phyloP scores from a whole-genome alignment of 2,329 filamentous ascomycete genomes.

The Diaporthe longicolla region DNA sequence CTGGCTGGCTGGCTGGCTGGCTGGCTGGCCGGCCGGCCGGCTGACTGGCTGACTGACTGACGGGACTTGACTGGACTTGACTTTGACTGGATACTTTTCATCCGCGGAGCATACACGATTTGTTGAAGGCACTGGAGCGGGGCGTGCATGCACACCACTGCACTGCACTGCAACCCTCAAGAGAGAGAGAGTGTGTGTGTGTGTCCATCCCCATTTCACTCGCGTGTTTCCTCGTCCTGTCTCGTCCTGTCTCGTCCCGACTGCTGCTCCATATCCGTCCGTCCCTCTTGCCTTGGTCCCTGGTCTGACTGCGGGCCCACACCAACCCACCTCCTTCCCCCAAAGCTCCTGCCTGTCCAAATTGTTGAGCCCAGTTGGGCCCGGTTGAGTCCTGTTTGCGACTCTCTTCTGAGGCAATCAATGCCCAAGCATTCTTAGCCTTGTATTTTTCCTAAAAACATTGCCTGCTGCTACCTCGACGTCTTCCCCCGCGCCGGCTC shows the following conservation, averaged over 20 bases:
- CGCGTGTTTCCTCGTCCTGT: conserved; percentile 3
- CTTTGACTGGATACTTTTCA: conserved; percentile 1
- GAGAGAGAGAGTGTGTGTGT: not conserved
- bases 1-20: not conserved
- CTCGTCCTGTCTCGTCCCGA: not conserved
- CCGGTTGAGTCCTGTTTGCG: not conserved
- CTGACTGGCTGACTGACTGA: not conserved
- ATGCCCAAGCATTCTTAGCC: not conserved
- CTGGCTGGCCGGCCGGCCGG: not conserved
- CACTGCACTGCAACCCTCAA: conserved; percentile 24
- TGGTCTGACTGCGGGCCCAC: not conserved
- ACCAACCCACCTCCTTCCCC: conserved; percentile 8
- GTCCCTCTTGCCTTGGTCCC: not conserved
- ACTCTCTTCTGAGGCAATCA: not conserved
- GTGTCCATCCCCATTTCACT: not conserved
- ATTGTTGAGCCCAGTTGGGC: conserved; percentile 13
- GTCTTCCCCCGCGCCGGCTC: conserved; percentile 4
- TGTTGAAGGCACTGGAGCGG: conserved; percentile 8
- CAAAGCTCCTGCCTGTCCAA: conserved; percentile 8
- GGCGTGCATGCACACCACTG: conserved; percentile 4
- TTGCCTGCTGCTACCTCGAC: conserved; percentile 9
- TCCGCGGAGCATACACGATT: not conserved
- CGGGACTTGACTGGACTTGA: not conserved
- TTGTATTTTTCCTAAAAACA: not conserved
- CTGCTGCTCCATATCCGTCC: not conserved